Base-by-base conservation (phyloP, 352 stramenopile species). In the Pythium grandisporangium region DNA sequence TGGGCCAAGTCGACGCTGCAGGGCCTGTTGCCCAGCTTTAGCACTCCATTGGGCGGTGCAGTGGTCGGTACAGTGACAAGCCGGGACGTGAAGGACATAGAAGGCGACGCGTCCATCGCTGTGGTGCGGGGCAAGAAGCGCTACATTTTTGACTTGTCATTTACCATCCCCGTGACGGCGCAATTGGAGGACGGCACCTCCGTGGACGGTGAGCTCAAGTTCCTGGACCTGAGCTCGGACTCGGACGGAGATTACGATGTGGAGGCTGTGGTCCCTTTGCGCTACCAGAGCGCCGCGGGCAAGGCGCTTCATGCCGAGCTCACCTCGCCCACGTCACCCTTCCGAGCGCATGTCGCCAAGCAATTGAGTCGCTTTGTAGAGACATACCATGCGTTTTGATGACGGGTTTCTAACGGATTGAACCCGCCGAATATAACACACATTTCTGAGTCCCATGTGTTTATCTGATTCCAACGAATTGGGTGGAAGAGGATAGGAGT, bases 111-210 rank as follows among this genome's bases (percentile, higher is more conserved):
- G 13, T 96, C 82, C 6, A 95, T 97, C 36, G 88, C 85, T 4
- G 70, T 97, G 34, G 75, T 95, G 39, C 81, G 86, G 44, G 93
- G 88, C 36, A 92, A 93, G 37, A 98, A 97, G 61, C 75, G 88
- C 43, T 97, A 96, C 60, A 90, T 93, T 44, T 93, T 89, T 41
- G 79, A 90, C 53, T 84, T 90, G 19, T 62, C 58, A 29, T 88
- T 89, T 44, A 63, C 63, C 32, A 39, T 93, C 30, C 57, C 63
- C 17, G 76, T 63, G 36, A 58, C 48, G 19, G 36, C 79, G 32
- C 42, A 63, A 38, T 45, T 63, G 30, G 43, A 50, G 6, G 56
- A 57, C 16, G 55, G 26, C 42, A 42, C 48, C 7, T 23, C 53
- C 10, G 41, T 66, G 24, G 43, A 66, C 23, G 76, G 71, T 25